phyloP scores from a whole-genome alignment of 805 yeast genomes.

The Metschnikowia reukaufii region DNA sequence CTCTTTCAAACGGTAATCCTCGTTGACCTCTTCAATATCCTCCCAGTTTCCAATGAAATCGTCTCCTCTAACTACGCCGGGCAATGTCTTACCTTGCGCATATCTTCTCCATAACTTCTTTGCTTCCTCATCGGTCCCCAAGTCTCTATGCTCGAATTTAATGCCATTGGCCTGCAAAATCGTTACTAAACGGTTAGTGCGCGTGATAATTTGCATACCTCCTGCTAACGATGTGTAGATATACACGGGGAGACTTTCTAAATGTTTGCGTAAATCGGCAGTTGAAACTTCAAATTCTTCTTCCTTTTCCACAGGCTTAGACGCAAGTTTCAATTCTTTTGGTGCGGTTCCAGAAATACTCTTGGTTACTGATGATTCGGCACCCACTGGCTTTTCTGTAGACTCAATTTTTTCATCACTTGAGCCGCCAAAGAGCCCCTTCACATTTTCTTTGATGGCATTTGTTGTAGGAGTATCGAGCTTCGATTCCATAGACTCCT shows the following conservation, averaged over 20 bases:
- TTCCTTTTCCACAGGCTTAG: constrained; percentile 7
- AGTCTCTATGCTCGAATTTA: constrained; percentile 66
- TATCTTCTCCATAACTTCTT: constrained; percentile 79
- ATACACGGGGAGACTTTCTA: constrained; percentile 61
- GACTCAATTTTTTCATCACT: not conserved
- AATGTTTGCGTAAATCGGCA: constrained; percentile 43
- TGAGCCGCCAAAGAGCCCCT: not conserved
- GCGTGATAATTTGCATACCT: constrained; percentile 72
- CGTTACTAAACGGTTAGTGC: constrained; percentile 74
- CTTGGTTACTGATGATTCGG: not conserved
- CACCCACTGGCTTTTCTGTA: not conserved
- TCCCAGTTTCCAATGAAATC: constrained; percentile 83
- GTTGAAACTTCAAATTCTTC: constrained; percentile 38
- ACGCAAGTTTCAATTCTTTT: not conserved
- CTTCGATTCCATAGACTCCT: not conserved
- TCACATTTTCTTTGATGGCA: not conserved
- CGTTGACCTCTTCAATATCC: constrained; percentile 84
- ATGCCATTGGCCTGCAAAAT: constrained; percentile 74
- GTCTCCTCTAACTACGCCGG: constrained; percentile 82
- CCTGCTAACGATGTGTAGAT: constrained; percentile 86
- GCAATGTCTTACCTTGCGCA: constrained; percentile 69
- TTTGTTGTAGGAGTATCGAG: not conserved
- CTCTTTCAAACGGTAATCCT: constrained; percentile 64
- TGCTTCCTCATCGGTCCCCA: constrained; percentile 87
- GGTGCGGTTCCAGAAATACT: not conserved